phyloP scores from a whole-genome alignment of 495 filamentous ascomycete species.

The Pyrenula aspistea region DNA sequence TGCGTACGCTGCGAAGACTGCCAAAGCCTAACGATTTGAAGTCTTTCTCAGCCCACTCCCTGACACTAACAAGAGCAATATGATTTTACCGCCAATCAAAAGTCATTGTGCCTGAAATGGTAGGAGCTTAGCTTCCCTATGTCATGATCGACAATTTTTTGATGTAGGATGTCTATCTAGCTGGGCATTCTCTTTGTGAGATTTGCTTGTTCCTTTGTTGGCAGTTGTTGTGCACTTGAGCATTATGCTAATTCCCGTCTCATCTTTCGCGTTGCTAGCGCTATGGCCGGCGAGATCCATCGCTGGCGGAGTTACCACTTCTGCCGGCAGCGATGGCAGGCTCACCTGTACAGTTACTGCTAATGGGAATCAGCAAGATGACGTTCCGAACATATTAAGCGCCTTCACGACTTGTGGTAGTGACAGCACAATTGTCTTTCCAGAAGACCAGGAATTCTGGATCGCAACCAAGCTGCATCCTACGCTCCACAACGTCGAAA shows the following conservation, averaged over 20 bases:
- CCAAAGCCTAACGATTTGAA: too few species aligned
- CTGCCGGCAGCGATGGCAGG: neutral
- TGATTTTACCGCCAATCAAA: neutral
- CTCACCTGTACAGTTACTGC: conserved; percentile 15
- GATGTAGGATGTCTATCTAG: too few species aligned
- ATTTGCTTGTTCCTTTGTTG: too few species aligned
- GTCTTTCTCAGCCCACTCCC: neutral
- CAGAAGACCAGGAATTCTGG: conserved; percentile 34
- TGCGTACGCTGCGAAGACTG: neutral
- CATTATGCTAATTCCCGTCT: neutral
- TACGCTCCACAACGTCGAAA: conserved; percentile 26
- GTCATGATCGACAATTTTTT: neutral
- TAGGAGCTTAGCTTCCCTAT: neutral
- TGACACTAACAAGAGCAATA: too few species aligned
- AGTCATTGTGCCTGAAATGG: neutral
- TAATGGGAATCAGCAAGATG: conserved; percentile 21
- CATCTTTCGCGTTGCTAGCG: neutral
- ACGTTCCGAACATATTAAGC: conserved; percentile 35
- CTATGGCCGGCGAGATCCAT: neutral
- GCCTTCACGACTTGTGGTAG: conserved; percentile 38
- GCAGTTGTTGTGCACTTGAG: too few species aligned
- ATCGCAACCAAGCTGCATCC: conserved; percentile 38
- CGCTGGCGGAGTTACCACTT: neutral
- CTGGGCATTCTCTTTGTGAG: too few species aligned
- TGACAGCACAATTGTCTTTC: conserved; percentile 40